Evolutionary conservation across 73 alveolate genomes (phyloP).

Genomic region (Stentor roeselii): DNA sequence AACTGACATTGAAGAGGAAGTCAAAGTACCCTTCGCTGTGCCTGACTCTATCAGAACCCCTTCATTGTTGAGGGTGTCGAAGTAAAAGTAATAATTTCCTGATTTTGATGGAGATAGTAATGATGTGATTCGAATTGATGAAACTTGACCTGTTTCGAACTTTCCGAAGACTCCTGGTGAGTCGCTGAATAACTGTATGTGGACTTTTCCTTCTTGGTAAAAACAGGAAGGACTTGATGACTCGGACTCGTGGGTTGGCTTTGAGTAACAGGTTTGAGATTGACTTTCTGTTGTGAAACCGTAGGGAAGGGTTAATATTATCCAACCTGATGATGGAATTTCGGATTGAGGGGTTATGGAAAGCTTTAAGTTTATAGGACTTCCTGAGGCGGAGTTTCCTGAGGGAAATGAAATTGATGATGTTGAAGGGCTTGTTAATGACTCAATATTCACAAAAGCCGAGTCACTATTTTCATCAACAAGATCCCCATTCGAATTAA

Average conservation of each 20-base stretch:
- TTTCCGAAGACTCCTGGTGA: constrained; percentile 5
- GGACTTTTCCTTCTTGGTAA: neutral
- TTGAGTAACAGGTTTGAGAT: neutral
- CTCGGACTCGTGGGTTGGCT: neutral
- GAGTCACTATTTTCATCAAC: constrained; percentile 13
- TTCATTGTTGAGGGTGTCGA: neutral
- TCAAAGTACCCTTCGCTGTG: neutral
- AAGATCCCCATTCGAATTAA: constrained; percentile 4
- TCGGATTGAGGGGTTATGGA: neutral
- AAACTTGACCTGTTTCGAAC: neutral
- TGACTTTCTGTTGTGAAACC: neutral
- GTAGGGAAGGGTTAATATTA: neutral
- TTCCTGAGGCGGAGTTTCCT: neutral
- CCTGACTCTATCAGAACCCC: neutral
- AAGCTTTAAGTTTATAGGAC: neutral
- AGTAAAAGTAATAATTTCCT: neutral
- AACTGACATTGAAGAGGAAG: neutral
- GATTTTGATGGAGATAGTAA: neutral
- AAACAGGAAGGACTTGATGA: neutral
- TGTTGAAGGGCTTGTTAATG: neutral
- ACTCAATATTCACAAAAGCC: constrained; percentile 12
- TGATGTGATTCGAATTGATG: neutral
- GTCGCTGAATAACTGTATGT: neutral
- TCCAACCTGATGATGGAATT: neutral
- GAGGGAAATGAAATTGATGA: neutral